Conservation (phyloP, 352 stramenopile species). For the Pythium guiyangense region DNA sequence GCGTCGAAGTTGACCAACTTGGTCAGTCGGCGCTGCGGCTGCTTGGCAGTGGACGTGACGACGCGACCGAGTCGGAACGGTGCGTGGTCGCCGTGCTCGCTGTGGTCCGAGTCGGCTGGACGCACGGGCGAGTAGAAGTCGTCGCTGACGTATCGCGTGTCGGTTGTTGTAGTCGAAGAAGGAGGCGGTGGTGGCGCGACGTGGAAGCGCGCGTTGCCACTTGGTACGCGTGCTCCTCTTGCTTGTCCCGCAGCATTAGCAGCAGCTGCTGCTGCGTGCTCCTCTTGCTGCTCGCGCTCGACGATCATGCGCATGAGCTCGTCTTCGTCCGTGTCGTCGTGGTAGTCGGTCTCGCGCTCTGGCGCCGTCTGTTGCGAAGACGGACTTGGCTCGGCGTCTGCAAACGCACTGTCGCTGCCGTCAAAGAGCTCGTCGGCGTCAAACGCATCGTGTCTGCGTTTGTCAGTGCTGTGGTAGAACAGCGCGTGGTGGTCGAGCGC, state of each 20-base stretch:
- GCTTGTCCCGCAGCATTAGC: constrained; percentile 9
- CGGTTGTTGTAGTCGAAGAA: no score
- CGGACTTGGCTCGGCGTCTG: constrained; percentile 11
- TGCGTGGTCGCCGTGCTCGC: background rate
- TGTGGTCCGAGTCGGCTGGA: constrained; percentile 2
- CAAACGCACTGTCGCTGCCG: background rate
- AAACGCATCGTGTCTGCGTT: background rate
- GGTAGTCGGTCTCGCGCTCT: background rate
- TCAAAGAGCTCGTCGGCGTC: background rate
- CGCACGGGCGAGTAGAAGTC: constrained; percentile 33
- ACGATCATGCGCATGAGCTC: constrained; percentile 34
- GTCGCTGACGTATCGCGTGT: background rate
- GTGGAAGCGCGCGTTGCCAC: background rate
- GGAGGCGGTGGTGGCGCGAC: background rate
- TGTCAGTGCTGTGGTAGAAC: background rate
- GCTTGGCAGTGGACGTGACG: background rate
- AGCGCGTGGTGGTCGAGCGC: background rate
- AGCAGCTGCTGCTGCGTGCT: background rate
- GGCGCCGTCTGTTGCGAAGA: background rate
- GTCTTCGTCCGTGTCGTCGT: constrained; percentile 27
- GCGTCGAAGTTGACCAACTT: no score
- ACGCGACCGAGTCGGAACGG: constrained; percentile 7
- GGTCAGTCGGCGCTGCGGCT: background rate
- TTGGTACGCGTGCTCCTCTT: background rate
- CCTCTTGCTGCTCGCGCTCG: constrained; percentile 24